Evolutionary conservation across 441 rosid genomes (phyloP), one percentile per base, ranked within the genome.

Genomic region (Iberis amara): DNA sequence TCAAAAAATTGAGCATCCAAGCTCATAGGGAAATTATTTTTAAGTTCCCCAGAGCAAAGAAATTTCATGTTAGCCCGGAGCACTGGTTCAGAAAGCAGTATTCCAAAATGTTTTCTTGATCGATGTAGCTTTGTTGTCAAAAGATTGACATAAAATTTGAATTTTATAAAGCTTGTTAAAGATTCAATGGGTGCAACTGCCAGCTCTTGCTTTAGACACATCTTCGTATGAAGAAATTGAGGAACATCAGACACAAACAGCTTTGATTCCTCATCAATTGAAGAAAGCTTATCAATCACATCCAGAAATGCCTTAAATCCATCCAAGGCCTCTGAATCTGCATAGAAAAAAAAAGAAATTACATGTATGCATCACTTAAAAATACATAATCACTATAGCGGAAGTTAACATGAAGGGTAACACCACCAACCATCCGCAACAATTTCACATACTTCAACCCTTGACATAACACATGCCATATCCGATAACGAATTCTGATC

Each of bases 361-460:
- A 50, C 41, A 53, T 10, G 43, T 13, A 61, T 45, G 26, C 41
- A 60, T 65, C 48, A 31, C 12, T 58, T 28, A 30, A 41, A 47
- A 52, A 59, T 66, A 35, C 10, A 42, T 30, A 28, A 43, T 40
- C 33, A 13, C 52, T 50, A 30, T 13, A 47, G 14, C 21, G 21
- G 31, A 47, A 55, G 24, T 54, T 37, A 66, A 36, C 44, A 57
- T 52, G 35, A 46, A 62, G 23, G 27, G 23, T 12, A 52, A 53
- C 67, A 61, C 41, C 51, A 57, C 64, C 79, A 82, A 92, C 99
- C 99, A 73, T 84, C 83, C 32, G 56, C 76, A 69, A 74, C 12
- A 56, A 88, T 44, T 77, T 84, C 81, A 71, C 89, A 86, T 49
- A 39, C 43, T 28, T 62, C 59, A 39, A 92, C 73, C 70, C 75